Evolutionary conservation across 768 basidiomycete genomes (phyloP).

Genomic region (Termitomyces sp.): DNA sequence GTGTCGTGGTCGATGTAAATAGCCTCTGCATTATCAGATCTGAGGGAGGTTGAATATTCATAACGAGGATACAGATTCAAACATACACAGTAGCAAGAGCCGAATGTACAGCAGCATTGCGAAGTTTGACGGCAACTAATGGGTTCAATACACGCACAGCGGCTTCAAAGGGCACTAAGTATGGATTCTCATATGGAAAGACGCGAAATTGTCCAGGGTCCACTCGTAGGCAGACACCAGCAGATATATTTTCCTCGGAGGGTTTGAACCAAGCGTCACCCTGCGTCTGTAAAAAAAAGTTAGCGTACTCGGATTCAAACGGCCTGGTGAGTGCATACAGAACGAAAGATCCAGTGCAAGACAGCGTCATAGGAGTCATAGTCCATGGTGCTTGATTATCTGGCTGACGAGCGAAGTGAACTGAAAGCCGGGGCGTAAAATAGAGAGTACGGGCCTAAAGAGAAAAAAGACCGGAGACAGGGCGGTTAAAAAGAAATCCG

Average conservation of each 20-base stretch:
- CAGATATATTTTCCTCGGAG: slow-evolving; percentile 74
- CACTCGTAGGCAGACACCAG: slow-evolving; percentile 72
- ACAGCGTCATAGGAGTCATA: slow-evolving; percentile 80
- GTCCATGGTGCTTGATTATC: slow-evolving; percentile 45
- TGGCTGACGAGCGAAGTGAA: slow-evolving; percentile 22
- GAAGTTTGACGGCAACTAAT: slow-evolving; percentile 76
- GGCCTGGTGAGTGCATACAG: slow-evolving; percentile 33
- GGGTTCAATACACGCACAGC: slow-evolving; percentile 75
- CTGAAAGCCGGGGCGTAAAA: slow-evolving; percentile 26
- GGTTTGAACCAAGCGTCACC: slow-evolving; percentile 86
- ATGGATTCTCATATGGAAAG: slow-evolving; percentile 84
- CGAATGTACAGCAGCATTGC: slow-evolving; percentile 76
- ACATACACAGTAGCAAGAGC: slow-evolving; percentile 64
- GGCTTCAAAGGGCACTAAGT: slow-evolving; percentile 75
- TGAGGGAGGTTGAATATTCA: slow-evolving; percentile 17
- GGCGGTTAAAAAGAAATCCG: slow-evolving; percentile 34
- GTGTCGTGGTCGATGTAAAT: slow-evolving; percentile 76
- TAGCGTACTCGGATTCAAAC: slow-evolving; percentile 6
- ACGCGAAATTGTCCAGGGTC: slow-evolving; percentile 66
- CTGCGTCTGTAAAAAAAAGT: slow-evolving; percentile 49
- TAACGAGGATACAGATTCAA: not conserved
- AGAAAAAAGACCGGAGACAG: slow-evolving; percentile 17
- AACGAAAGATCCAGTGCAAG: slow-evolving; percentile 74
- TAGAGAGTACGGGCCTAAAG: slow-evolving; percentile 26
- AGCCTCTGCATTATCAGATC: slow-evolving; percentile 50